Evolutionary conservation across 2,329 filamentous ascomycete genomes (phyloP).

Genomic region (Sclerotinia sclerotiorum): DNA sequence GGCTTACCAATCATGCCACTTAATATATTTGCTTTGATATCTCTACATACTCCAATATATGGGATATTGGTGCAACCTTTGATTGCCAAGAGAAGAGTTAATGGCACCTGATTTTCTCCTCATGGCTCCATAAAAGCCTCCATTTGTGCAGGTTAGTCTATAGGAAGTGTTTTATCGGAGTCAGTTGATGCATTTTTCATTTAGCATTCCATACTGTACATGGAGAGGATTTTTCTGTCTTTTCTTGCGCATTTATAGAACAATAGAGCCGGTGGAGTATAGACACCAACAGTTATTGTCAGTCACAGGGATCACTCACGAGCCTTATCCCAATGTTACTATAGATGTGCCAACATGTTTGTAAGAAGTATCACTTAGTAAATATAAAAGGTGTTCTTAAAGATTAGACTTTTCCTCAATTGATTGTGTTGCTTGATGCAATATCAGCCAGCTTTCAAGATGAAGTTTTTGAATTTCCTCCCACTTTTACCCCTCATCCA

Average conservation of each 20-base stretch:
- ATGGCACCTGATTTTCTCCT: neutral
- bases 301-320: conserved; percentile 11
- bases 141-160: neutral
- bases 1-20: neutral
- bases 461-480: conserved; percentile 17
- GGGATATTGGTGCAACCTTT: neutral
- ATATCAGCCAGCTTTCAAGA: conserved; percentile 1
- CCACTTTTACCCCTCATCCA: conserved; percentile 15
- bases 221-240: neutral
- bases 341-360: neutral
- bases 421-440: neutral
- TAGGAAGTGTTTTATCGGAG: neutral
- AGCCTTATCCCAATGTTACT: neutral
- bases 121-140: neutral
- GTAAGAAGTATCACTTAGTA: neutral
- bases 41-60: neutral
- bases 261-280: neutral
- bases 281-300: neutral
- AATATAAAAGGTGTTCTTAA: conserved; percentile 1
- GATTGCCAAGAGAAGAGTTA: conserved; percentile 9
- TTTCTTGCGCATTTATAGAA: neutral
- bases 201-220: neutral
- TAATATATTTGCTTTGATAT: neutral
- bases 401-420: neutral
- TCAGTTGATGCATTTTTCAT: conserved; percentile 13